Conservation (phyloP, 441 rosid genomes). For the Manihot esculenta region DNA sequence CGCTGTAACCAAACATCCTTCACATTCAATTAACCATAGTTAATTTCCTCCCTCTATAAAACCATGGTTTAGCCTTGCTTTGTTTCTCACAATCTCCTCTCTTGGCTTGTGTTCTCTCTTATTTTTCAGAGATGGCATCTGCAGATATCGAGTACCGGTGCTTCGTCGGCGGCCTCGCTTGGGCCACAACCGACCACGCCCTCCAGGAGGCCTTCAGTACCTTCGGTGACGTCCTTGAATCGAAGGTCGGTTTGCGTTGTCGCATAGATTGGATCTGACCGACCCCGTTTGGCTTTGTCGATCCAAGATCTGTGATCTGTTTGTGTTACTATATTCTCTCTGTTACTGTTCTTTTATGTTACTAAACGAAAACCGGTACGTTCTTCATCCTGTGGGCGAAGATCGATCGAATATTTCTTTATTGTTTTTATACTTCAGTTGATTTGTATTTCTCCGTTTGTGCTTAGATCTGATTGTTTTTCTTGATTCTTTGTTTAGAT, state of each 20-base stretch:
- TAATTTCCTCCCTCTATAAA: slow-evolving; percentile 29
- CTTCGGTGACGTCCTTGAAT: slow-evolving; percentile 74
- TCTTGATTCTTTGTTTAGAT: slow-evolving; percentile 34
- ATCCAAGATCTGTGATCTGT: slow-evolving; percentile 59
- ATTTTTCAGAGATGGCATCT: slow-evolving; percentile 39
- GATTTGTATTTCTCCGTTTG: neutral
- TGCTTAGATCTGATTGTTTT: slow-evolving; percentile 4
- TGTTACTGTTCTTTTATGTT: slow-evolving; percentile 38
- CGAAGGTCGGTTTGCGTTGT: slow-evolving; percentile 93
- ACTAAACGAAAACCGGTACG: slow-evolving; percentile 63
- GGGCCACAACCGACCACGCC: slow-evolving; percentile 71
- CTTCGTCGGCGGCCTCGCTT: slow-evolving; percentile 93
- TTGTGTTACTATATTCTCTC: slow-evolving; percentile 69
- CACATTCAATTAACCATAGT: slow-evolving; percentile 30
- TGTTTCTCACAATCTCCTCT: neutral
- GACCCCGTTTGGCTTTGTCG: slow-evolving; percentile 40
- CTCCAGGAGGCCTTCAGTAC: slow-evolving; percentile 59
- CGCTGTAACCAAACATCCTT: slow-evolving; percentile 20
- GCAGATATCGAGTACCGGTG: slow-evolving; percentile 71
- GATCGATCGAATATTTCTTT: slow-evolving; percentile 60
- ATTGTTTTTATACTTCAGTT: neutral
- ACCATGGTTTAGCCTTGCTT: slow-evolving; percentile 14
- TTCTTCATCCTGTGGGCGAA: slow-evolving; percentile 71
- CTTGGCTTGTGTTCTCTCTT: accelerated
- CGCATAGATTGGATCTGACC: slow-evolving; percentile 64